Evolutionary conservation across 2,329 filamentous ascomycete species (phyloP), one percentile per base, ranked within the genome.

Genomic region (Exophiala sp.): DNA sequence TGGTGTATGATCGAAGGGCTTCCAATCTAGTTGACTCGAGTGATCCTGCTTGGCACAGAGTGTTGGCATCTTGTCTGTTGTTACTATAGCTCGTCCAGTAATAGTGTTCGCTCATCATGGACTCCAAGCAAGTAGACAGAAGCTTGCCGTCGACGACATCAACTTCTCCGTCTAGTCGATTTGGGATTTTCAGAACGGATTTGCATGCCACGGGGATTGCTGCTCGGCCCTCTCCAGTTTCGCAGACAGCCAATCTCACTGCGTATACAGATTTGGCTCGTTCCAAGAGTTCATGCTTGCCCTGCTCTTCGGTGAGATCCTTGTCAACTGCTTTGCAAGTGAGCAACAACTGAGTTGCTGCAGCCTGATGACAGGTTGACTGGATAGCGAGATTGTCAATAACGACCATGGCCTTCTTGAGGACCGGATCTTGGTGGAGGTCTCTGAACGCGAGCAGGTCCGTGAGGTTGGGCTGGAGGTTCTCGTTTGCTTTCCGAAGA

Each of bases 11-110:
- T 8, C 46, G 48, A 38, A 57, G 48, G n/a, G 54, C 51, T 34
- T 57, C 54, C 27, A 54, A 24, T 39, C 45, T 48, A 13, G 44
- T 48, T 10, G 54, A 46, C 19, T 57, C 54, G 7, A 57, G 42
- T 9, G 48, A 73, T 35, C 77, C 75, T 22, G 80, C 79, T 54
- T 81, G 75, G 56, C 82, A 85, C 58, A 85, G 78, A 14, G 80
- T 66, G 37, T 79, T 68, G 1, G 80, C 80, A 56, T 81, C 80
- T 48, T 82, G 78, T 48, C 74, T 71, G 50, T 73, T 78, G 63
- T 81, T 82, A 57, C 77, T 79, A 66, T 81, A 85, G 19, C 79
- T 83, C 1, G 74, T 82, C 80, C 81, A 85, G 62, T 72, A 77
- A 38, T 80, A 79, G 1, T 75, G 72, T 19, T 74, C 70, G 14